A percentile compares a stretch with the other conserved stretches of the same genome.
phyloP scores from a whole-genome alignment of 2,329 filamentous ascomycete species.

The Teratosphaeria zuluensis region DNA sequence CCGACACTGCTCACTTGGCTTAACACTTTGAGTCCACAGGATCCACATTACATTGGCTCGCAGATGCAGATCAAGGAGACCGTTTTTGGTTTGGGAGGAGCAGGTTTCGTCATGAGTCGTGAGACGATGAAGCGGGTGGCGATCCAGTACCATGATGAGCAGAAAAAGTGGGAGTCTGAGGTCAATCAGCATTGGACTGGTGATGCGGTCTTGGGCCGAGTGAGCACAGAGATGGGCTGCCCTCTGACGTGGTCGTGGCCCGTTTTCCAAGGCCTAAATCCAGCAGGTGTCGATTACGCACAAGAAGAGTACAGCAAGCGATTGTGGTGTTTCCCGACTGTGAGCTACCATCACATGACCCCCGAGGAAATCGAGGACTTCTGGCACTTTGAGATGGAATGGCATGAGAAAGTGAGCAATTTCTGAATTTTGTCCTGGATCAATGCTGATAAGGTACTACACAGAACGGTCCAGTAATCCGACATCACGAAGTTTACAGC shows the following conservation, averaged over 20 bases:
- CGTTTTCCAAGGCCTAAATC: constrained; percentile 35
- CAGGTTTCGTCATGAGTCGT: constrained; percentile 34
- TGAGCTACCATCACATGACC: constrained; percentile 27
- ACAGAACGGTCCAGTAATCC: constrained; percentile 7
- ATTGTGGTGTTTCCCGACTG: constrained; percentile 34
- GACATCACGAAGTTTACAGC: constrained; percentile 23
- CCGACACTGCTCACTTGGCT: constrained; percentile 46
- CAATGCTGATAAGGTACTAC: neutral
- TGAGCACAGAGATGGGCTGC: constrained; percentile 36
- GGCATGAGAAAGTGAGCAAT: constrained; percentile 8
- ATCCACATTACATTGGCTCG: constrained; percentile 45
- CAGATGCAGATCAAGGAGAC: constrained; percentile 39
- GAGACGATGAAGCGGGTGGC: constrained; percentile 26
- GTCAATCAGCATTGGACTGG: constrained; percentile 43
- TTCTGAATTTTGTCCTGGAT: neutral
- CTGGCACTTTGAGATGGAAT: constrained; percentile 23
- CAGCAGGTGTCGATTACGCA: constrained; percentile 29
- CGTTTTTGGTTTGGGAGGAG: constrained; percentile 33
- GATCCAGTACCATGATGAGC: constrained; percentile 31
- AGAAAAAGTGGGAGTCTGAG: constrained; percentile 32
- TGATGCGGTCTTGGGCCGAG: constrained; percentile 43
- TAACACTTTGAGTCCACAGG: constrained; percentile 36
- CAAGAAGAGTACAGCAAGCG: constrained; percentile 12
- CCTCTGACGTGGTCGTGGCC: constrained; percentile 33
- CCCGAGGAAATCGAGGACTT: constrained; percentile 16